phyloP scores from a whole-genome alignment of 2,329 filamentous ascomycete species.

The Paradendryphiella salina region DNA sequence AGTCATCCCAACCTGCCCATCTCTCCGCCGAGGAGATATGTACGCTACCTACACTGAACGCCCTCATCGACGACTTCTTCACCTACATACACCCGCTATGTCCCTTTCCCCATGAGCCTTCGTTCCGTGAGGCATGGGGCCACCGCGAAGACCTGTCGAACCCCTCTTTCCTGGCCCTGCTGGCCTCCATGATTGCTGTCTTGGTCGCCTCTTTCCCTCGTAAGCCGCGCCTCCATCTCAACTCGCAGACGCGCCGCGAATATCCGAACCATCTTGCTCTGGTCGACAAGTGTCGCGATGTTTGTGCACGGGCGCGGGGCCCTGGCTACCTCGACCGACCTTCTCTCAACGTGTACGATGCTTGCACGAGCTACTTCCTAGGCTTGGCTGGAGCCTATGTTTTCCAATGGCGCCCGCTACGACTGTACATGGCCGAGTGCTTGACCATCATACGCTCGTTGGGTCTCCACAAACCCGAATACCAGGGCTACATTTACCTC shows the following conservation, averaged over 20 bases:
- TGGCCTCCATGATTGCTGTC: constrained; percentile 73
- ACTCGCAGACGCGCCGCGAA: constrained; percentile 65
- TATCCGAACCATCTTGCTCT: constrained; percentile 71
- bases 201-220: constrained; percentile 78
- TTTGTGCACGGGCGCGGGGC: constrained; percentile 70
- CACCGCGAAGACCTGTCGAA: constrained; percentile 68
- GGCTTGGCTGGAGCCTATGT: constrained; percentile 69
- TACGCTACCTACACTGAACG: constrained; percentile 67
- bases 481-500: constrained; percentile 46
- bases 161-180: constrained; percentile 68
- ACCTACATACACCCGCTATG: constrained; percentile 77
- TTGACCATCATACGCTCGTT: constrained; percentile 70
- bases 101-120: constrained; percentile 78
- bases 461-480: constrained; percentile 63
- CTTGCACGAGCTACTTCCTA: constrained; percentile 76
- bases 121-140: constrained; percentile 70
- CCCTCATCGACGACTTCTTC: constrained; percentile 79
- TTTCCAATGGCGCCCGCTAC: constrained; percentile 67
- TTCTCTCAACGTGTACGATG: constrained; percentile 62
- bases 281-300: constrained; percentile 70
- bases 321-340: constrained; percentile 59
- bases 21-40: constrained; percentile 70
- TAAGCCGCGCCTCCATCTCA: constrained; percentile 70
- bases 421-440: constrained; percentile 73
- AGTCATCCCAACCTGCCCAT: constrained; percentile 50